These are phyloP conservation scores for Colletotrichum sansevieriae DNA, from an alignment of 2,329 filamentous ascomycete genomes.

Conservation along the genomic window DNA sequence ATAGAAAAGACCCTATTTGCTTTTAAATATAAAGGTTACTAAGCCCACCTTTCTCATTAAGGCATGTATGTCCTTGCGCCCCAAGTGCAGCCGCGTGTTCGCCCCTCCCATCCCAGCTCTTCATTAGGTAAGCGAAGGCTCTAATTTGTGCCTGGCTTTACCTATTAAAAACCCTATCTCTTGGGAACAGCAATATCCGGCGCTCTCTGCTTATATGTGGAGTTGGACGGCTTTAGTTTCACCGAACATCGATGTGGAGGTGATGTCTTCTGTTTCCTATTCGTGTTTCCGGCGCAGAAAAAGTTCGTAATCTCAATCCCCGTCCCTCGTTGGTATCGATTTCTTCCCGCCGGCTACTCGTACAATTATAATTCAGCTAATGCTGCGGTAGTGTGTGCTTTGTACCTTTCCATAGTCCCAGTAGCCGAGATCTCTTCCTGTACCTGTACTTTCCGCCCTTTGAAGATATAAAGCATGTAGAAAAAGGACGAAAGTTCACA, in stretches of 20 bases:
- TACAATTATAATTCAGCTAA: constrained; percentile 36
- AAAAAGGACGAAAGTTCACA: not conserved
- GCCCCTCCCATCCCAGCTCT: no score
- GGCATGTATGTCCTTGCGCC: constrained; percentile 15
- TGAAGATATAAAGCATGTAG: not conserved
- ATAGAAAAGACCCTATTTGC: no score
- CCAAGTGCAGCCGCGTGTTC: not conserved
- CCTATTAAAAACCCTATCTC: constrained; percentile 10
- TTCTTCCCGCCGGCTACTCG: constrained; percentile 20
- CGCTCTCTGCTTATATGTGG: not conserved
- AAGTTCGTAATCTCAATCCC: not conserved
- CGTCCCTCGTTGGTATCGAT: constrained; percentile 4
- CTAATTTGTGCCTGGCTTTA: not conserved
- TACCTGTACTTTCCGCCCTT: no score
- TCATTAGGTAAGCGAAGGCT: not conserved
- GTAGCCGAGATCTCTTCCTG: not conserved
- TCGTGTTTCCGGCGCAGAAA: not conserved
- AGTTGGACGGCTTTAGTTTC: not conserved
- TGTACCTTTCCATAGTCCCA: not conserved
- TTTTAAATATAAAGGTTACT: no score
- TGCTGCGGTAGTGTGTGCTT: constrained; percentile 22
- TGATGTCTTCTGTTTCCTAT: constrained; percentile 6
- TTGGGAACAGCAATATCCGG: constrained; percentile 12
- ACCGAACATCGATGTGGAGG: not conserved
- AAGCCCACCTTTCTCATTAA: not conserved